Evolutionary conservation across 306 rosid genomes (phyloP).

Genomic region (Hippophae rhamnoides): DNA sequence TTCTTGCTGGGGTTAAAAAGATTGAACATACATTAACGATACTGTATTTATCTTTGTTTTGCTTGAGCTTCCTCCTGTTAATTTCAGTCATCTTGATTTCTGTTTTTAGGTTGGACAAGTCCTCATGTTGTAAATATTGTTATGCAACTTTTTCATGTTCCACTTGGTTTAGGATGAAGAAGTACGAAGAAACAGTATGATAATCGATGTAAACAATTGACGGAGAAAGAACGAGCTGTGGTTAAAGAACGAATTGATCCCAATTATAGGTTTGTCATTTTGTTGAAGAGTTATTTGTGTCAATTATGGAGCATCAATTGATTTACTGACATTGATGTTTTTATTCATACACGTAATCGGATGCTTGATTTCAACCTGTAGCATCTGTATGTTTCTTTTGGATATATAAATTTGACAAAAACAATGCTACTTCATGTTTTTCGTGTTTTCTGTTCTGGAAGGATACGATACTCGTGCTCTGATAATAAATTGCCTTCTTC

Average conservation of each 20-base stretch:
- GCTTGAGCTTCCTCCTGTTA: not conserved
- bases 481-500: too few species aligned
- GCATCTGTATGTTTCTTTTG: too few species aligned
- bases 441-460: too few species aligned
- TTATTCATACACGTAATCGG: too few species aligned
- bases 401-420: too few species aligned
- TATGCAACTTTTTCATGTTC: constrained; percentile 1
- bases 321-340: too few species aligned
- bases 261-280: constrained; percentile 43
- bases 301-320: too few species aligned
- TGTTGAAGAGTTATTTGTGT: not conserved
- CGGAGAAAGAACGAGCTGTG: constrained; percentile 51
- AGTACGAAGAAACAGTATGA: constrained; percentile 60
- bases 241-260: constrained; percentile 79
- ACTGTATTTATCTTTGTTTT: constrained; percentile 14
- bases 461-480: too few species aligned
- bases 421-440: too few species aligned
- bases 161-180: constrained; percentile 54
- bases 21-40: constrained; percentile 69
- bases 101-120: not conserved
- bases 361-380: too few species aligned
- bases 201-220: constrained; percentile 58
- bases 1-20: constrained; percentile 71
- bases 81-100: not conserved
- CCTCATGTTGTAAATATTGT: constrained; percentile 4